phyloP scores from a whole-genome alignment of 106 monocot species.

The Acorus calamus region DNA sequence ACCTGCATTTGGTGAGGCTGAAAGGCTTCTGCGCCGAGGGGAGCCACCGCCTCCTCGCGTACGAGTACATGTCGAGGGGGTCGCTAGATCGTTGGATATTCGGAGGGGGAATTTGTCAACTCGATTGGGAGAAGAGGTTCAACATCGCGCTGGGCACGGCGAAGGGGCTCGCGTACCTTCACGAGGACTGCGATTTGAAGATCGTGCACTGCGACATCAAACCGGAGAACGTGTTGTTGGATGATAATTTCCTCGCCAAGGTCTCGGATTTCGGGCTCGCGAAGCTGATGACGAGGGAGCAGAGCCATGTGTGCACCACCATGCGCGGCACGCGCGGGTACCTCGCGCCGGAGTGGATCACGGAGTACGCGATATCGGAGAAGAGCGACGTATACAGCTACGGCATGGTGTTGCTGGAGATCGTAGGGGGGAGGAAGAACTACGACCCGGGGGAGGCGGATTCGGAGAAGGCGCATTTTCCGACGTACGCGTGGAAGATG shows the following conservation, averaged over 20 bases:
- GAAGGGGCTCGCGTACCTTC: conserved; percentile 56
- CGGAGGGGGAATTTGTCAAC: conserved; percentile 1
- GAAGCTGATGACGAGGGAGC: conserved; percentile 57
- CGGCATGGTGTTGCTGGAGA: conserved; percentile 78
- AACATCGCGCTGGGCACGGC: conserved; percentile 51
- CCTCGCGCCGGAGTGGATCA: conserved; percentile 60
- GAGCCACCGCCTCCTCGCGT: conserved; percentile 45
- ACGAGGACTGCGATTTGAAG: conserved; percentile 52
- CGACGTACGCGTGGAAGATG: conserved; percentile 61
- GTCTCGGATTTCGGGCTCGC: conserved; percentile 65
- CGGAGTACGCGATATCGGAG: conserved; percentile 55
- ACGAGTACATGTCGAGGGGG: conserved; percentile 52
- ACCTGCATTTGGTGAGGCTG: conserved; percentile 64
- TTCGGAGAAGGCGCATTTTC: conserved; percentile 70
- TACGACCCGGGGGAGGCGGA: conserved; percentile 25
- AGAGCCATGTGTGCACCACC: conserved; percentile 64
- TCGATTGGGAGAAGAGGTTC: conserved; percentile 43
- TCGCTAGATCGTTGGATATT: conserved; percentile 53
- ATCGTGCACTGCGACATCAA: conserved; percentile 66
- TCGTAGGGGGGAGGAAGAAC: conserved; percentile 67
- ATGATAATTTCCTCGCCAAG: conserved; percentile 42
- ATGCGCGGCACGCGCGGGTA: conserved; percentile 68
- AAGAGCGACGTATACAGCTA: conserved; percentile 81
- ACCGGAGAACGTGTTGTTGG: conserved; percentile 56
- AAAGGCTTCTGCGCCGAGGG: conserved; percentile 65